These are phyloP conservation scores for Emericellopsis terricola DNA, from an alignment of 495 filamentous ascomycete genomes.

Conservation along the genomic window DNA sequence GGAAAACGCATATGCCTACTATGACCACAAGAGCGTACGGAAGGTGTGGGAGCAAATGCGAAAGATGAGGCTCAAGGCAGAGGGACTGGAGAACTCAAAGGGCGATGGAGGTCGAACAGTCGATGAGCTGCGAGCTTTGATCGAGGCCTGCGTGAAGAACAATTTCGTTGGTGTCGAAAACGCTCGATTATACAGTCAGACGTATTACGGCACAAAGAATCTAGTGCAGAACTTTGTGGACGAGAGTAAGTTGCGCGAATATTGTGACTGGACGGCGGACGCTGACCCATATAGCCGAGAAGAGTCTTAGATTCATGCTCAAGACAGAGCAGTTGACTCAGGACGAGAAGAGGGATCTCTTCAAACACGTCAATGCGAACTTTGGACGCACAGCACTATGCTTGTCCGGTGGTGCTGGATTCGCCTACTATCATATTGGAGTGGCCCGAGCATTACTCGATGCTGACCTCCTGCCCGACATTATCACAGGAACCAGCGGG, in stretches of 20 bases:
- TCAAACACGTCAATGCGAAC: constrained; percentile 78
- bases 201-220: constrained; percentile 90
- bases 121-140: constrained; percentile 53
- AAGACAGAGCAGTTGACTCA: constrained; percentile 43
- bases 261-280: constrained; percentile 7
- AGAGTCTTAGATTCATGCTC: constrained; percentile 45
- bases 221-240: constrained; percentile 79
- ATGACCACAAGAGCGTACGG: constrained; percentile 67
- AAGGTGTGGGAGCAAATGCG: constrained; percentile 59
- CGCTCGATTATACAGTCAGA: constrained; percentile 80
- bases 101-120: constrained; percentile 22
- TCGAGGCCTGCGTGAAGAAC: constrained; percentile 88
- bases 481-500: constrained; percentile 90
- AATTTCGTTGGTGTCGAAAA: constrained; percentile 97
- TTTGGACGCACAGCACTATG: constrained; percentile 86
- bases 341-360: constrained; percentile 64
- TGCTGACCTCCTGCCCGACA: constrained; percentile 67
- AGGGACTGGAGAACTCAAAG: constrained; percentile 26
- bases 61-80: constrained; percentile 34
- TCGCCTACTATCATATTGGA: constrained; percentile 95
- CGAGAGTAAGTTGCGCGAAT: constrained; percentile 33
- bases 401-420: constrained; percentile 83
- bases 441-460: constrained; percentile 83
- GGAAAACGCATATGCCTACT: constrained; percentile 82
- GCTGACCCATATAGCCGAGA: constrained; percentile 26